Evolutionary conservation across 805 yeast species (phyloP).

Genomic region (Suhomyces emberorum): DNA sequence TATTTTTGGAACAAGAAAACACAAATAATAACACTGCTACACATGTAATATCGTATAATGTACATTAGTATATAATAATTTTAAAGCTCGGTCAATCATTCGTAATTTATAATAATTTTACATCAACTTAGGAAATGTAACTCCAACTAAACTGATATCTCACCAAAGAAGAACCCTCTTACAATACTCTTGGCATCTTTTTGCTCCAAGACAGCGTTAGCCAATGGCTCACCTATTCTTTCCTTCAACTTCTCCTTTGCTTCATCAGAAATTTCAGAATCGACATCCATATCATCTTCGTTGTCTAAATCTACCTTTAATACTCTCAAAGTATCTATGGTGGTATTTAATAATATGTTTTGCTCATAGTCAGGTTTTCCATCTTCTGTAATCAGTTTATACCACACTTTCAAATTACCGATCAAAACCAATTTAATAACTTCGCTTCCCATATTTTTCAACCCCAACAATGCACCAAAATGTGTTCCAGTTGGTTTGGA

Average conservation of each 20-base stretch:
- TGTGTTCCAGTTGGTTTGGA: conserved; percentile 84
- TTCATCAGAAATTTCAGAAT: conserved; percentile 29
- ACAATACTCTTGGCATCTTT: conserved; percentile 49
- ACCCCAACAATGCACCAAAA: conserved; percentile 86
- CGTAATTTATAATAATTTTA: neutral
- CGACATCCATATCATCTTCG: conserved; percentile 34
- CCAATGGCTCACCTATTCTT: conserved; percentile 60
- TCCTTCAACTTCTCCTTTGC: conserved; percentile 42
- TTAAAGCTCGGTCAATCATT: neutral
- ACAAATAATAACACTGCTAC: no score
- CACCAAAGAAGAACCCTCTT: conserved; percentile 74
- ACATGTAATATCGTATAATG: conserved; percentile 5
- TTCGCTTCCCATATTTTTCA: conserved; percentile 80
- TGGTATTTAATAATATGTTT: conserved; percentile 42
- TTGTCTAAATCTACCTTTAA: conserved; percentile 34
- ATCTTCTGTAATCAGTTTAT: conserved; percentile 50
- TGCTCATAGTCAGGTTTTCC: conserved; percentile 43
- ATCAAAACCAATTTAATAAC: conserved; percentile 79
- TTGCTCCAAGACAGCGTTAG: conserved; percentile 47
- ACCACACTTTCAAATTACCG: conserved; percentile 85
- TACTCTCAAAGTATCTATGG: conserved; percentile 53
- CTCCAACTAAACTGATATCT: conserved; percentile 19
- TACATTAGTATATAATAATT: conserved; percentile 2
- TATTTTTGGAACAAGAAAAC: neutral
- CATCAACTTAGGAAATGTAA: neutral